Conservation (phyloP, 2,329 filamentous ascomycete species). For the Dothideomycetes sp. region DNA sequence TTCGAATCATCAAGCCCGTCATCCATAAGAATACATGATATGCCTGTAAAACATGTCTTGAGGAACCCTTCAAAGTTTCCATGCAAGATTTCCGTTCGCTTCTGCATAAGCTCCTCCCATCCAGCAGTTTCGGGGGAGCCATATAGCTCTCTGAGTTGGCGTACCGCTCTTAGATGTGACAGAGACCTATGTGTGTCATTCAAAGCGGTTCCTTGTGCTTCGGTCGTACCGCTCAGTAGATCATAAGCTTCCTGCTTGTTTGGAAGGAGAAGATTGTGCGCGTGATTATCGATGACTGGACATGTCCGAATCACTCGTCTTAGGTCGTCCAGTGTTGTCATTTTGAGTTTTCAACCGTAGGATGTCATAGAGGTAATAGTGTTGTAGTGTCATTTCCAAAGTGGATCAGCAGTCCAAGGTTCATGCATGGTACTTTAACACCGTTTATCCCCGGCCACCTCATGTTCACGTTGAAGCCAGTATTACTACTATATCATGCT, state of each 20-base stretch:
- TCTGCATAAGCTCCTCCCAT: slow-evolving; percentile 49
- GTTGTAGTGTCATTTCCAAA: too few species aligned
- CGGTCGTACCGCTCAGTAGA: slow-evolving; percentile 58
- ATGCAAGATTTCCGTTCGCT: slow-evolving; percentile 39
- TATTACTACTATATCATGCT: too few species aligned
- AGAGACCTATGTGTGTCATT: slow-evolving; percentile 53
- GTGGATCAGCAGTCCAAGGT: too few species aligned
- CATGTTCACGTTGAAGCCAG: too few species aligned
- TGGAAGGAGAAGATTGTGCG: slow-evolving; percentile 56
- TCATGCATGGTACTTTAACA: too few species aligned
- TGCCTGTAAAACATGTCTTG: slow-evolving; percentile 57
- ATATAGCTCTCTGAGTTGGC: slow-evolving; percentile 58
- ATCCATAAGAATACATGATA: slow-evolving; percentile 68
- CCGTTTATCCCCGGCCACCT: too few species aligned
- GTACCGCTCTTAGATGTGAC: slow-evolving; percentile 59
- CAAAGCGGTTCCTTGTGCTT: slow-evolving; percentile 62
- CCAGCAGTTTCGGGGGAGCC: slow-evolving; percentile 47
- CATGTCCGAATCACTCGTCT: slow-evolving; percentile 20
- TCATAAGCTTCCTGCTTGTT: slow-evolving; percentile 41
- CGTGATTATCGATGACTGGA: slow-evolving; percentile 66
- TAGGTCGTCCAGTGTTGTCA: slow-evolving; percentile 19
- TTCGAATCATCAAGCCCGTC: slow-evolving; percentile 55
- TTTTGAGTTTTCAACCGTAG: too few species aligned
- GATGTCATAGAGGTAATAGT: background rate
- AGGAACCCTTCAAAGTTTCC: slow-evolving; percentile 47